Evolutionary conservation across 2,329 filamentous ascomycete genomes (phyloP), one percentile per base, ranked within the genome.

Genomic region (Penicillium sp.): DNA sequence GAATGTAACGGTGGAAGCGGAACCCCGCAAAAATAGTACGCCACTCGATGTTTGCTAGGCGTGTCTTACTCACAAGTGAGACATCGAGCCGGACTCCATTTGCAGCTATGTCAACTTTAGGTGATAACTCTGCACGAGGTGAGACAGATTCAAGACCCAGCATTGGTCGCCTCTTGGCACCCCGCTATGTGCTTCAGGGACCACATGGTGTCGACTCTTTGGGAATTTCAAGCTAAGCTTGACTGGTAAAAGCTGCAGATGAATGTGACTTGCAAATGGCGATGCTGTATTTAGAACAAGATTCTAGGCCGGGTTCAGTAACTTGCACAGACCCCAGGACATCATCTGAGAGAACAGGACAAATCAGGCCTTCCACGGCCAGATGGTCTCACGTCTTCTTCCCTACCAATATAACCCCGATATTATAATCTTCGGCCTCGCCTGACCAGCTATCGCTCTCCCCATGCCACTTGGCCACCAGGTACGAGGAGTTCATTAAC

Each of bases 71-170:
- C 40, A 37, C 27, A 26, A 10, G 40, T 50, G 40, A 50, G 48
- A 50, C 48, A 50, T 47, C 20, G 39, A 46, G 39, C 35, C 37
- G 40, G 42, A 14, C 27, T 35, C 18, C 10, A 28, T 37, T 29
- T 23, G 22, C 5, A 27, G 28, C n/a, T 7, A 6, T 28, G 37
- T 9, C 24, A 29, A 3, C 38, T 39, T 26, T 22, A 35, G 14
- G 23, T 16, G 5, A 16, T 16, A 31, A 18, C 8, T 27, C 18
- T 42, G 38, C 38, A 40, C 34, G 14, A 35, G 14, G 41, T 48
- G 46, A 53, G 50, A 53, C 50, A 53, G 14, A 8, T 47, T 39
- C 47, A 14, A 53, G 29, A 50, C 47, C 44, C 11, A 42, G 27
- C 8, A 10, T 2, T 18, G 26, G 9, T 38, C 3, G 27, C 44